Percentiles rank a stretch among this genome's conserved stretches.
phyloP scores from a whole-genome alignment of 441 rosid genomes.

The California macrophylla region DNA sequence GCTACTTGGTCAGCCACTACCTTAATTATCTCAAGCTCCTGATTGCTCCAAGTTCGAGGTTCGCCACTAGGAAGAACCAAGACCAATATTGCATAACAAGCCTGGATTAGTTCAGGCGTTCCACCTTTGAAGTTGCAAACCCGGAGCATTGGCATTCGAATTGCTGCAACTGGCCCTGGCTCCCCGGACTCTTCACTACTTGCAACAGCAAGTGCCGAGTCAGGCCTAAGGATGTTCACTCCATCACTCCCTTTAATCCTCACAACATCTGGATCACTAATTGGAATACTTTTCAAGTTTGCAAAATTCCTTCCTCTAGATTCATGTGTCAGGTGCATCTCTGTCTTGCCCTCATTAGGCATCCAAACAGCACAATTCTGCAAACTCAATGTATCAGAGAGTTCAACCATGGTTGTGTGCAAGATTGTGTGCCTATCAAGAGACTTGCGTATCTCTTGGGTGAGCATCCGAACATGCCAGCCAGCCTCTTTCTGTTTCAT shows the following conservation, averaged over 20 bases:
- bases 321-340: constrained; percentile 69
- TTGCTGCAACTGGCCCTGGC: constrained; percentile 73
- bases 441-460: constrained; percentile 85
- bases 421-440: constrained; percentile 79
- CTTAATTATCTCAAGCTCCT: constrained; percentile 75
- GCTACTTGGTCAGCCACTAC: constrained; percentile 97
- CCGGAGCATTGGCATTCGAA: constrained; percentile 89
- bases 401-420: constrained; percentile 78
- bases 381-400: constrained; percentile 69
- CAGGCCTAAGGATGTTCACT: constrained; percentile 48
- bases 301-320: constrained; percentile 39
- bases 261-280: constrained; percentile 58
- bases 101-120: constrained; percentile 59
- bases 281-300: constrained; percentile 35
- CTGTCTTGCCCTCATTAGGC: constrained; percentile 52
- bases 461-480: constrained; percentile 84
- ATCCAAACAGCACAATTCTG: constrained; percentile 96
- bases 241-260: constrained; percentile 48
- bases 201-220: constrained; percentile 52
- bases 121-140: constrained; percentile 82
- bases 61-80: constrained; percentile 69
- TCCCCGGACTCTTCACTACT: constrained; percentile 45
- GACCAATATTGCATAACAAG: constrained; percentile 72
- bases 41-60: constrained; percentile 66
- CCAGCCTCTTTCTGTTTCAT: constrained; percentile 83